phyloP scores from a whole-genome alignment of 495 filamentous ascomycete species.

The Beverwykella pulmonaria region DNA sequence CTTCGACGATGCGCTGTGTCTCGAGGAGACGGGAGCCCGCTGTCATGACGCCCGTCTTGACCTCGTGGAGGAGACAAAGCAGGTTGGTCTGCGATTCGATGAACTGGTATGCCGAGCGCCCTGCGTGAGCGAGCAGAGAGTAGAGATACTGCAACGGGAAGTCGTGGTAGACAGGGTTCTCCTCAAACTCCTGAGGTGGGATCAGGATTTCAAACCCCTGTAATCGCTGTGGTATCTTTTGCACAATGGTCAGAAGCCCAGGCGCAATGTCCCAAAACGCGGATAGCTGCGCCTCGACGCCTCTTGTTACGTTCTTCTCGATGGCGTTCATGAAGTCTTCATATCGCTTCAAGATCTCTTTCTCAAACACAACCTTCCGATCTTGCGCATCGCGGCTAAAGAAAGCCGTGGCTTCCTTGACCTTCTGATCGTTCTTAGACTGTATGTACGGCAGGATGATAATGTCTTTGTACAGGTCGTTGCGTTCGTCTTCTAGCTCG shows the following conservation, averaged over 20 bases:
- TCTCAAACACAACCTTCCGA: slow-evolving; percentile 65
- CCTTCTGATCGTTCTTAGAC: slow-evolving; percentile 68
- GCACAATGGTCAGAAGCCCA: slow-evolving; percentile 69
- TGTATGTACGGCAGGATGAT: slow-evolving; percentile 80
- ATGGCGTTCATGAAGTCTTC: slow-evolving; percentile 79
- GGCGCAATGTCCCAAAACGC: slow-evolving; percentile 99
- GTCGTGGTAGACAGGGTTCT: slow-evolving; percentile 77
- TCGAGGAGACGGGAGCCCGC: slow-evolving; percentile 60
- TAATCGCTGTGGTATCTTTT: slow-evolving; percentile 66
- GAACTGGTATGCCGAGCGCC: slow-evolving; percentile 91
- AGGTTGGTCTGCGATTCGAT: slow-evolving; percentile 94
- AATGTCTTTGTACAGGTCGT: slow-evolving; percentile 80
- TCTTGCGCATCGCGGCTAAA: slow-evolving; percentile 76
- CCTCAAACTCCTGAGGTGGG: slow-evolving; percentile 73
- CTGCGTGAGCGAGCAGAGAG: slow-evolving; percentile 77
- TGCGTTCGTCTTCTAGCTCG: slow-evolving; percentile 78
- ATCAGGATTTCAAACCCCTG: slow-evolving; percentile 58
- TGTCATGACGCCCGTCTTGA: slow-evolving; percentile 73
- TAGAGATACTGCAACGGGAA: slow-evolving; percentile 89
- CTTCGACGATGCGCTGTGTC: slow-evolving; percentile 60
- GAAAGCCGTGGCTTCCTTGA: slow-evolving; percentile 74
- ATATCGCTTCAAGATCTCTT: slow-evolving; percentile 67
- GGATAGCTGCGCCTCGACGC: slow-evolving; percentile 85
- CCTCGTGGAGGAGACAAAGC: slow-evolving; percentile 90
- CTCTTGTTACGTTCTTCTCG: slow-evolving; percentile 81